Conservation (phyloP, 148 eudicot genomes). For the Arctostaphylos glauca region DNA sequence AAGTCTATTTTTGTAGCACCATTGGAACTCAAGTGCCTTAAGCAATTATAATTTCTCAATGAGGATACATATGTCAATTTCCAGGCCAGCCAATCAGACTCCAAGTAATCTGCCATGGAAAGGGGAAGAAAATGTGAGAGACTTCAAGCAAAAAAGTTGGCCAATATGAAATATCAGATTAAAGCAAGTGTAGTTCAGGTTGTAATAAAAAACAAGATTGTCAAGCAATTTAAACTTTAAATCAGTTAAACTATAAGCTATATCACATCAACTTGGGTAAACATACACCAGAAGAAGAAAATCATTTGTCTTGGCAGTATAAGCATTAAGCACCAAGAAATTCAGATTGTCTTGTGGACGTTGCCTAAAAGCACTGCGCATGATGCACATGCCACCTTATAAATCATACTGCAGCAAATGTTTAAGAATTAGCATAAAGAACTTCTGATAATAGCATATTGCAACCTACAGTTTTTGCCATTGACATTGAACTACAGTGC, state of each 20-base stretch:
- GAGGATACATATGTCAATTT: slow-evolving; percentile 25
- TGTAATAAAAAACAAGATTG: neutral
- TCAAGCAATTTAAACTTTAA: neutral
- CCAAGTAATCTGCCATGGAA: slow-evolving; percentile 29
- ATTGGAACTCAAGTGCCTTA: slow-evolving; percentile 36
- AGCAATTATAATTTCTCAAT: slow-evolving; percentile 23
- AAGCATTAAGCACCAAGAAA: neutral
- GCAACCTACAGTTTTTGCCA: neutral
- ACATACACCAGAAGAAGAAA: neutral
- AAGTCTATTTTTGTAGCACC: slow-evolving; percentile 55
- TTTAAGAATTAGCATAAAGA: neutral
- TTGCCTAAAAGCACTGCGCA: neutral
- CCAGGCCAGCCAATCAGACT: slow-evolving; percentile 15
- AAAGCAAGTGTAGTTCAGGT: neutral
- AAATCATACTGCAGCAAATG: neutral
- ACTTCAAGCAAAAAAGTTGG: slow-evolving; percentile 6
- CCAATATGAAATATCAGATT: neutral
- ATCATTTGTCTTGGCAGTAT: neutral
- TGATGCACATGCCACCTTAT: slow-evolving; percentile 7
- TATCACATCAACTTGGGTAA: neutral
- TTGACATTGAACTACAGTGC: neutral
- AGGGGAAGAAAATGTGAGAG: slow-evolving; percentile 6
- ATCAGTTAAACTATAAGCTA: neutral
- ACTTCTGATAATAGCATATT: neutral
- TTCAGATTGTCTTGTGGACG: neutral